phyloP scores from a whole-genome alignment of 805 yeast genomes.

The Starmerella geochares region DNA sequence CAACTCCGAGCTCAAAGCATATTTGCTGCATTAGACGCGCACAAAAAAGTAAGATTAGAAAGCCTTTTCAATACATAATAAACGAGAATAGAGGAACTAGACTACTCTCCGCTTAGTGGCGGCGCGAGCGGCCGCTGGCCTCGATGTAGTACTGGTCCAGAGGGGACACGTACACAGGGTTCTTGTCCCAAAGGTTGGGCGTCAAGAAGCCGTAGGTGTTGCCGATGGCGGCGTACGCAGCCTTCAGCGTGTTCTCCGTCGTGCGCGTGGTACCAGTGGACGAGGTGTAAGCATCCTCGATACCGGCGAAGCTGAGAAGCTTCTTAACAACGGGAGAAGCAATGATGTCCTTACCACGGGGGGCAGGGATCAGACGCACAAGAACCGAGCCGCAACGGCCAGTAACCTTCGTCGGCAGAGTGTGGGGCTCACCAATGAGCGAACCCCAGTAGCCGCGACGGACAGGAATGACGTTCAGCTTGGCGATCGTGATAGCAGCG shows the following conservation, averaged over 20 bases:
- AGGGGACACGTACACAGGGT: slow-evolving; percentile 80
- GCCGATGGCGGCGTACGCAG: slow-evolving; percentile 98
- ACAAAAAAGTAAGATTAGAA: neutral
- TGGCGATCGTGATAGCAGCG: slow-evolving; percentile 98
- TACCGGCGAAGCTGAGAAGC: slow-evolving; percentile 98
- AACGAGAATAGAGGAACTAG: neutral
- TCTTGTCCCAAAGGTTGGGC: slow-evolving; percentile 95
- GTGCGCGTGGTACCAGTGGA: slow-evolving; percentile 99
- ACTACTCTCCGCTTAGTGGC: slow-evolving; percentile 23
- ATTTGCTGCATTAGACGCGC: neutral
- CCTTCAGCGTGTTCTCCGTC: slow-evolving; percentile 98
- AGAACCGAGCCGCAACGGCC: slow-evolving; percentile 99
- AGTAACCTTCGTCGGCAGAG: slow-evolving; percentile 93
- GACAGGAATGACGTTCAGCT: slow-evolving; percentile 96
- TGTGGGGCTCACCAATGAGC: slow-evolving; percentile 99
- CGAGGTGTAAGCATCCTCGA: slow-evolving; percentile 98
- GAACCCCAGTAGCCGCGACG: slow-evolving; percentile 99
- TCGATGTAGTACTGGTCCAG: slow-evolving; percentile 65
- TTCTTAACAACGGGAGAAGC: slow-evolving; percentile 99
- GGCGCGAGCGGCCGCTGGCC: slow-evolving; percentile 27
- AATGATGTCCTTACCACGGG: slow-evolving; percentile 99
- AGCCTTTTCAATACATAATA: slow-evolving; percentile 6
- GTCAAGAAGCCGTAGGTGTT: slow-evolving; percentile 99
- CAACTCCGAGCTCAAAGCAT: slow-evolving; percentile 1
- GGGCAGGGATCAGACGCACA: slow-evolving; percentile 98